phyloP scores from a whole-genome alignment of 805 yeast genomes.

The Zygosaccharomyces rouxii region DNA sequence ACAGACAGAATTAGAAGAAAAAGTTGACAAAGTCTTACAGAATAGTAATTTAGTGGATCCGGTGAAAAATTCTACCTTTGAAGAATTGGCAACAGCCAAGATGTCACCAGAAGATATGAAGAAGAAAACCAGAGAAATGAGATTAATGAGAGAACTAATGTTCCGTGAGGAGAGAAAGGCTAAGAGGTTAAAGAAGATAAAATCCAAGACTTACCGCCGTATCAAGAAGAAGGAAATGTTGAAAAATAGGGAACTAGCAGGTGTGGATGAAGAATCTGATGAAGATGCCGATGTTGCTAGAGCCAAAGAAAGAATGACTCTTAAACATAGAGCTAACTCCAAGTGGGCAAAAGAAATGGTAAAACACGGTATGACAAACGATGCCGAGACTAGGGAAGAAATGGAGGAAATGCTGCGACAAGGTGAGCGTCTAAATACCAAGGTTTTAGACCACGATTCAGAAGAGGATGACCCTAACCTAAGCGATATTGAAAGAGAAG shows the following conservation, averaged over 20 bases:
- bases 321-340: conserved; percentile 82
- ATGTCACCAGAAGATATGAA: conserved; percentile 74
- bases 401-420: conserved; percentile 91
- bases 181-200: conserved; percentile 87
- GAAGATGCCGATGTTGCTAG: conserved; percentile 68
- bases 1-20: conserved; percentile 59
- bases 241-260: conserved; percentile 61
- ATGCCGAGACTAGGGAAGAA: conserved; percentile 76
- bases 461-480: conserved; percentile 43
- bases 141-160: conserved; percentile 93
- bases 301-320: conserved; percentile 88
- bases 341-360: conserved; percentile 91
- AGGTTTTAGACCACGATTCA: conserved; percentile 63
- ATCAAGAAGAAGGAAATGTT: conserved; percentile 80
- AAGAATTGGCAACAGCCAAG: conserved; percentile 77
- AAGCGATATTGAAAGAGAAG: conserved; percentile 49
- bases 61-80: conserved; percentile 74
- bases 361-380: conserved; percentile 85
- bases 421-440: conserved; percentile 70
- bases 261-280: conserved; percentile 43
- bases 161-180: conserved; percentile 92
- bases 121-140: conserved; percentile 72
- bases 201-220: conserved; percentile 83
- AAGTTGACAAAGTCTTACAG: conserved; percentile 54
- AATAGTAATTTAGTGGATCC: conserved; percentile 70